Base-by-base conservation (phyloP, 2,329 filamentous ascomycete species). In the Neonectria faginata region DNA sequence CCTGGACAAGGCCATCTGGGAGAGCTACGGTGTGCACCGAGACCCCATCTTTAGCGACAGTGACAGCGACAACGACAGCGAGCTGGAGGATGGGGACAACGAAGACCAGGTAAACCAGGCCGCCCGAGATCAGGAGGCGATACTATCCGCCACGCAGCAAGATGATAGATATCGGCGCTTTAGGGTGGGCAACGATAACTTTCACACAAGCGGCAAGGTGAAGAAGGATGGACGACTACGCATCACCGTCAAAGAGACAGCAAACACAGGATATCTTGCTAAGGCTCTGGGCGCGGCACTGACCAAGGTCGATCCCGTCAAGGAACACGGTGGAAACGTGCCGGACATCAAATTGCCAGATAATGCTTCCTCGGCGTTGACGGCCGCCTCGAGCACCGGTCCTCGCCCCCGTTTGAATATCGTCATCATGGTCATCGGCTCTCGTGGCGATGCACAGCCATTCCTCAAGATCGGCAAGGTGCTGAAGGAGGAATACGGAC, bases 351-450 rank as follows among this genome's bases (percentile, higher is more conserved):
- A 64, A n/a, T 60, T 71, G 8, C 60, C 64, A 3, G 65, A 67
- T 18, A 62, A 51, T 25, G 60, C 60, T 5, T 77, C 78, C 0
- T 78, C 79, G 4, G 74, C 75, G 1, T 76, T 75, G 3, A 78
- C 76, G 3, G 74, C 75, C 8, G 69, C 74, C 3, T 70, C 74
- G 0, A 73, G 79, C 14, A 72, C 71, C 9, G 57, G 67, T 12
- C 77, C 75, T 20, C 78, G 76, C n/a, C 84, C 89, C 1, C 81
- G 68, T 5, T 80, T 96, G 51, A 94, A 94, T 75, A 91, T 96
- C 57, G 91, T 94, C 29, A 90, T 95, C 71, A 93, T 94, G 86
- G 91, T 95, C 7, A 93, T 95, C 70, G 92, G 92, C 3, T 92
- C 89, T 3, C 84, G 92, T 53, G 92, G 92, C 39, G 92, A 96